Evolutionary conservation across 257 asterid species (phyloP), one percentile per base, ranked within the genome.

Genomic region (Scutellaria minor): DNA sequence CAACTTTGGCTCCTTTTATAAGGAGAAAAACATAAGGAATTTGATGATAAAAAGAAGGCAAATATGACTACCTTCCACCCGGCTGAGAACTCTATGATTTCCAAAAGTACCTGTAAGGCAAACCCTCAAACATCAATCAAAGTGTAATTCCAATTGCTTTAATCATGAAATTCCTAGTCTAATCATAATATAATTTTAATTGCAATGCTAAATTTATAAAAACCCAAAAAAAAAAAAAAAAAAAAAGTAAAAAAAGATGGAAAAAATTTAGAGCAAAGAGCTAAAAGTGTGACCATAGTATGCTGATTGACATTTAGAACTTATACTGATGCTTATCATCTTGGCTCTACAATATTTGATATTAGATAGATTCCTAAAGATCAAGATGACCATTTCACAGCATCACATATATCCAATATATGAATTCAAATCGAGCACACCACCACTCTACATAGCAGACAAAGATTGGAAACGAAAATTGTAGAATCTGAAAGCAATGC

Each of bases 1-100:
- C 41, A 42, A 39, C 15, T 54, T 70, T 9, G 24, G 62, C 66
- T 46, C 41, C 20, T 10, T n/a, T 1, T 6, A 57, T 35, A 60
- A 58, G 74, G 53, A 47, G 42, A n/a, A 72, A 14, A 64, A 14
- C 20, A 37, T 27, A 68, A 51, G 35, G 47, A 55, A 64, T 24
- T 7, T 52, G 11, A 74, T 14, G 2, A 35, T 8, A 46, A 62
- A 72, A 71, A 73, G 66, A 58, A 47, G 2, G 41, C 50, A 46
- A 72, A 47, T 42, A 68, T 39, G 57, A 66, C 76, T 80, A 85
- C 90, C 90, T 78, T 83, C 85, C 61, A 78, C 79, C 35, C 53
- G 64, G 53, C 71, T 73, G 66, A 71, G 65, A 78, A 57, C 79
- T 70, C 39, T 56, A 53, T 20, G 61, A 72, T 59, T 76, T 74